Evolutionary conservation across 1,284 basidiomycete species (phyloP), one percentile per base, ranked within the genome.

Genomic region (Cutaneotrichosporon mucoides): DNA sequence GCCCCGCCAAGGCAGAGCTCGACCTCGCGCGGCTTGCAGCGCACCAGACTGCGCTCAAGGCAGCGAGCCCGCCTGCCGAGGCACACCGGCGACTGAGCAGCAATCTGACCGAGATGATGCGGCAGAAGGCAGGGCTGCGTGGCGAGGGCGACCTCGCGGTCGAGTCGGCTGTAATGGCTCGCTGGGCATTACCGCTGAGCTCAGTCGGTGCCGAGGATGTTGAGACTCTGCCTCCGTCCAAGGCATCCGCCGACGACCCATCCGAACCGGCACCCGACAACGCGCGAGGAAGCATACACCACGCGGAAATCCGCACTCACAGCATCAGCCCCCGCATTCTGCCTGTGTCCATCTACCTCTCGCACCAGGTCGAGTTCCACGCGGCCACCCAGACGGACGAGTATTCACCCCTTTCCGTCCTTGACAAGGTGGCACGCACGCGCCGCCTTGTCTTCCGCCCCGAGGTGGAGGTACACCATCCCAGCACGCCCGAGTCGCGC

Each of bases 331-430:
- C 81, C 0, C 80, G 76, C 2, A 79, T 89, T 33, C 81, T 89
- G 1, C 87, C 89, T 1, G 82, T 85, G 0, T 82, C 88, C 0
- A 82, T 94, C 43, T 92, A 92, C 72, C 83, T 90, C 11, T 85
- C 86, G 0, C 88, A 89, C 65, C 89, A 92, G 63, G 88, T 92
- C 73, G 81, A 85, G 8, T 93, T 92, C 79, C 83, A 85, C 66
- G 82, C 84, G 1, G 81, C 91, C 0, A 64, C 66, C 10, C 83
- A 85, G 1, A 87, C 88, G 63, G 89, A 92, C 70, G 90, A 90
- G 64, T 88, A 88, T 66, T 85, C 87, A 0, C 84, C 89, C 9
- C 82, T 91, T 38, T 84, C 88, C 0, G 82, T 84, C 1, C 82
- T 85, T 55, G 84, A 85, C 53, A 79, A 89, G 53, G 85, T 86